Base-by-base conservation (phyloP, 805 yeast genomes). In the Metschnikowia cubensis region DNA sequence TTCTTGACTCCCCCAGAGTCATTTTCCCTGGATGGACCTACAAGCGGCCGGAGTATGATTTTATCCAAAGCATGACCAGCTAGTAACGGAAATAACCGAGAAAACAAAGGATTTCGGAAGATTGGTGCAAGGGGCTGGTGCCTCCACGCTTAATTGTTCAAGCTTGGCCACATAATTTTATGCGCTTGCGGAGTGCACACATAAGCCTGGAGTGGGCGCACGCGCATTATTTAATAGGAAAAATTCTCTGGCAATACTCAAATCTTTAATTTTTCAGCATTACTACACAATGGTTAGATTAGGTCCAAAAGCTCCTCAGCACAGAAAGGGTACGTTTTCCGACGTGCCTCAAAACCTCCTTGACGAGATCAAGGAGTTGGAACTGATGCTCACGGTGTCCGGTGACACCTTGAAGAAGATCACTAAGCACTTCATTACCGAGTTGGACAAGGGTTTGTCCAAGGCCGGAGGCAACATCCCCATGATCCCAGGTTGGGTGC, bases 401-500 rank as follows among this genome's bases (percentile, higher is more conserved):
- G 74, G 80, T 13, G 82, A 75, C 7, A 81, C 76, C 56, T 79
- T 92, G 64, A 75, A 76, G 59, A 69, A 75, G 51, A 83, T 92
- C 69, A 82, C 89, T 45, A 77, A 79, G 43, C 96, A 85, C 64
- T 92, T 92, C 69, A 79, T 85, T 48, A 51, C 67, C 22, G 98
- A 92, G 71, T 81, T 92, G 61, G 82, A 83, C 56, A 87, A 87
- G 68, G 97, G 97, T 53, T 77, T 87, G 58, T 76, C 84, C 52
- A 77, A 79, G 64, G 69, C 76, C 50, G 92, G 94, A 47, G 95
- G 94, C 51, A 85, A 85, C 68, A 89, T 89, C 63, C 98, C 99
- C 54, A 92, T 92, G 98, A 90, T 86, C 65, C 96, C 96, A 43
- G 88, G 95, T 54, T 92, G 97, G 97, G 97, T 92, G 49, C 75